Base-by-base conservation (phyloP, 208 protist genomes). In the Trypanosoma scelopori region DNA sequence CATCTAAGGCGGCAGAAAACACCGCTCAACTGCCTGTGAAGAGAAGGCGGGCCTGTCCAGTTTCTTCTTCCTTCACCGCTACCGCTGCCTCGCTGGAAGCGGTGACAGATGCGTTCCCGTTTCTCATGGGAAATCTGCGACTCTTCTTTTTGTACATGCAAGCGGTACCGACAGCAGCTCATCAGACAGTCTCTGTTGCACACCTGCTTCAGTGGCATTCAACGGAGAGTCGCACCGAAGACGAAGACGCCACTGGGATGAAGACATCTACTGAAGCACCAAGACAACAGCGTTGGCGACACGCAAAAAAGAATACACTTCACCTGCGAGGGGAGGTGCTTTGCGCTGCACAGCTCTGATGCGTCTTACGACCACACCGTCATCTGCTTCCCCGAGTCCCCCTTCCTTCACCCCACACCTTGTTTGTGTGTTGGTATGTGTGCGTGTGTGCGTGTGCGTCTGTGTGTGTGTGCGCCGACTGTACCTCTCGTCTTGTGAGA, bases 91-190 rank as follows among this genome's bases (percentile, higher is more conserved):
- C 37, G 20, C 25, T 37, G 3, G n/a, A 22, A 32, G 1, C 16
- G 18, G 18, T 30, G 28, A 42, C 39, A 12, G 50, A 56, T 4
- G 9, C 27, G 32, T n/a, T 48, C n/a, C 50, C 27, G 4, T 20
- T 58, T 49, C 30, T 65, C n/a, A 48, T 41, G 35, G 57, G 65
- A n/a, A 46, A 27, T 30, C n/a, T 57, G 37, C 65, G 65, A 16
- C 32, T 71, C 11, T 71, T 65, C 25, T 71, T 65, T 59, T 41
- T 71, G 13, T 57, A 59, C 27, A 71, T 51, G 30, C 35, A 71
- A 39, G 43, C 5, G 43, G 20, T 63, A 22, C 42, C 41, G 18
- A 25, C 43, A 18, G 0, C 55, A 23, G 13, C 55, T 51, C n/a
- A 35, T 20, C 35, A 57, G n/a, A 30, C 39, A 25, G 49, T 64